Base-by-base conservation (phyloP, 1,284 basidiomycete species). In the Austropuccinia psidii region DNA sequence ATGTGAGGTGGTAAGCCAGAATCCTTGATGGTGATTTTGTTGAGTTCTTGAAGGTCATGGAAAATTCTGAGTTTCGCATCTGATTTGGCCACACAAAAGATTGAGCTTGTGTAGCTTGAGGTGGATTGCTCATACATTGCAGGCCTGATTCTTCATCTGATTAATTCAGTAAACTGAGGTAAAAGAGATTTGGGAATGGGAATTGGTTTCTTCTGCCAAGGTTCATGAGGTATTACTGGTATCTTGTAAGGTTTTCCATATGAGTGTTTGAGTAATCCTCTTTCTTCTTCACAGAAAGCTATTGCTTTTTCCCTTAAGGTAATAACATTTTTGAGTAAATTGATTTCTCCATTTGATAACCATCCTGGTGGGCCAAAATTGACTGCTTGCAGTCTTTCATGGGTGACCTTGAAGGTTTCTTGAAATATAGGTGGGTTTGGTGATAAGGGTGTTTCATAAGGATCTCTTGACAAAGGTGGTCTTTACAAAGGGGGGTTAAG, bases 1-100 rank as follows among this genome's bases (percentile, higher is more conserved):
- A 41, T 5, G 4, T 6, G 5, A 5, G 41, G 43, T 4, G 61
- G 37, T 6, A 64, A 4, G 4, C 61, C 43, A 47, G 47, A 6
- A 19, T 67, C 33, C 41, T 54, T 55, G n/a, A 50, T 67, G 31
- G 65, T 67, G 4, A 67, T 27, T 41, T 55, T 39, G 27, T 55
- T 54, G 21, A 68, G 41, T 68, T 54, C 37, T 29, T 68, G 49
- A 8, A 52, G 29, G 9, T 68, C 50, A 57, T 68, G 66, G 19
- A 68, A 49, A 19, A 57, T 35, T 27, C 9, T 68, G 8, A 41
- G 13, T 27, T 68, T 55, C 17, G 52, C 66, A 57, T 69, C 66
- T 43, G 55, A 24, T 27, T 69, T 69, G 27, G 39, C 17, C n/a
- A 69, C 66, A 57, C 50, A 69, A 43, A 69, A 69, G 7, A 69